Conservation (phyloP, 2,329 filamentous ascomycete species). For the Dothistroma pini region DNA sequence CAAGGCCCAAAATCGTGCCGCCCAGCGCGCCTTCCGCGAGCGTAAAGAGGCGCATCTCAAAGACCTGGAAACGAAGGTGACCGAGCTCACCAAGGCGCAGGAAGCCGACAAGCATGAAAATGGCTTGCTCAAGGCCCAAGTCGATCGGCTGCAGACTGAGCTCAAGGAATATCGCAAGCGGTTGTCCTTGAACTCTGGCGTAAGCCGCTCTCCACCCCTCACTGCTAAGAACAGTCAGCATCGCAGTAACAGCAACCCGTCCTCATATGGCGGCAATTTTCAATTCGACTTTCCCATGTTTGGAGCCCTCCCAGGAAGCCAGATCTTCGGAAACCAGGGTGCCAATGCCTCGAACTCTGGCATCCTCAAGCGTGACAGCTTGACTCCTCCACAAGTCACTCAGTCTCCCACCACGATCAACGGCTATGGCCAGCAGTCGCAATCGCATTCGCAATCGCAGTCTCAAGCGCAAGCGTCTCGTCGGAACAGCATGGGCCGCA, state of each 20-base stretch:
- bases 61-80: slow-evolving; percentile 70
- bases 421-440: slow-evolving; percentile 12
- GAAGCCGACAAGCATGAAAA: slow-evolving; percentile 84
- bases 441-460: slow-evolving; percentile 2
- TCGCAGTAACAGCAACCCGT: slow-evolving; percentile 30
- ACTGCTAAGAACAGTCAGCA: slow-evolving; percentile 28
- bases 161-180: slow-evolving; percentile 88
- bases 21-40: slow-evolving; percentile 89
- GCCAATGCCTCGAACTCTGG: slow-evolving; percentile 37
- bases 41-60: slow-evolving; percentile 90
- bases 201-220: slow-evolving; percentile 48
- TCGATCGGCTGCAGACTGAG: slow-evolving; percentile 81
- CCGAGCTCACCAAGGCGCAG: slow-evolving; percentile 72
- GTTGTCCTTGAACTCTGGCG: slow-evolving; percentile 58
- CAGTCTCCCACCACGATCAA: slow-evolving; percentile 21
- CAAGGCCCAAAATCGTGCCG: slow-evolving; percentile 92
- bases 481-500: slow-evolving; percentile 29
- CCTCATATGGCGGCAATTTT: slow-evolving; percentile 60
- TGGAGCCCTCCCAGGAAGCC: slow-evolving; percentile 62
- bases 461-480: slow-evolving; percentile 14
- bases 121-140: slow-evolving; percentile 73
- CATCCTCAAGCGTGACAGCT: slow-evolving; percentile 32
- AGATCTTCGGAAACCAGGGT: slow-evolving; percentile 42
- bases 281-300: slow-evolving; percentile 97
- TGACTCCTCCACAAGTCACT: slow-evolving; percentile 24